phyloP scores from a whole-genome alignment of 1,284 basidiomycete genomes.

The Agroathelia rolfsii region DNA sequence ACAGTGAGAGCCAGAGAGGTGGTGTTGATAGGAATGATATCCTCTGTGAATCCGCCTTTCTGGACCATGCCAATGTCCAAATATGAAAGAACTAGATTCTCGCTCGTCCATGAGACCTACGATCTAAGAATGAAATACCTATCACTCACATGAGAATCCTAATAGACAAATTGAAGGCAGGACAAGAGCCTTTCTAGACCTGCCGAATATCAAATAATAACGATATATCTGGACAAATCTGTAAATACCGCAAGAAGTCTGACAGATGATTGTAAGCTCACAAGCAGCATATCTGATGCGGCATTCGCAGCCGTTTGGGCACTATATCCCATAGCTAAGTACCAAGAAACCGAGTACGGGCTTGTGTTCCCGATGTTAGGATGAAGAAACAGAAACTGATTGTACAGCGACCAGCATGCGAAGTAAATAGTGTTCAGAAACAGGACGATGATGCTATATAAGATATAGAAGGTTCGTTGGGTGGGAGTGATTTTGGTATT shows the following conservation, averaged over 20 bases:
- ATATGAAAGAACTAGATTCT: background rate
- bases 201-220: slow-evolving; percentile 15
- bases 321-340: slow-evolving; percentile 16
- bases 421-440: too few relatives aligned
- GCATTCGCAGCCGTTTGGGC: slow-evolving; percentile 16
- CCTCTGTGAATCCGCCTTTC: too few relatives aligned
- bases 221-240: slow-evolving; percentile 14
- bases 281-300: slow-evolving; percentile 17
- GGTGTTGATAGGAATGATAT: too few relatives aligned
- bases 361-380: slow-evolving; percentile 7
- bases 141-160: too few relatives aligned
- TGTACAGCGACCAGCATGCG: too few relatives aligned
- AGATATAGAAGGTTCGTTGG: too few relatives aligned
- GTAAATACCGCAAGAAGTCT: background rate
- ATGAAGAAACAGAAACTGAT: slow-evolving; percentile 11
- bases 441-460: too few relatives aligned
- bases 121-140: too few relatives aligned
- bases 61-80: slow-evolving; percentile 5
- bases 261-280: too few relatives aligned
- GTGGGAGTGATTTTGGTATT: too few relatives aligned
- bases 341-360: too few relatives aligned
- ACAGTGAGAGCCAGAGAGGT: slow-evolving; percentile 13
- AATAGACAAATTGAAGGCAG: slow-evolving; percentile 15
- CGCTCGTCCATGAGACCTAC: too few relatives aligned
- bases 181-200: slow-evolving; percentile 7